Evolutionary conservation across 257 asterid species (phyloP), one percentile per base, ranked within the genome.

Genomic region (Plectranthus barbatus): DNA sequence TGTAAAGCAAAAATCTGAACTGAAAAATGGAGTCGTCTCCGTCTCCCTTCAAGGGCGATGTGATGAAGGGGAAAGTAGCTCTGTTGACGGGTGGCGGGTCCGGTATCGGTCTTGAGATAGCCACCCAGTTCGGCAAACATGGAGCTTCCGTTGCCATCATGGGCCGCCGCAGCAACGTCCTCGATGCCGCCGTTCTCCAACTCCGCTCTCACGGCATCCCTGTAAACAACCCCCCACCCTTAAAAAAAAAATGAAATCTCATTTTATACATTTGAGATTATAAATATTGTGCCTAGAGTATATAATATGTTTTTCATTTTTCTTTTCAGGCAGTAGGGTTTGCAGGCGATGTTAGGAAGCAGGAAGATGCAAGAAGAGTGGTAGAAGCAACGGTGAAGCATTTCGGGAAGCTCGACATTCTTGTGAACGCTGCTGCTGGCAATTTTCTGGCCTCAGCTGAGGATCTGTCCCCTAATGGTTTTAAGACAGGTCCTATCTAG

Each of bases 61-160:
- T 78, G 60, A 70, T 90, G 17, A 74, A 63, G 54, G 95, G 92
- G 64, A 77, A 85, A 71, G 97, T 90, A 47, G 94, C 95, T 36
- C 81, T 90, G 3, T 57, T 87, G 66, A 90, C 97, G 2, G 97
- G 97, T n/a, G 97, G 95, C 24, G 97, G 95, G 39, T 85, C 97
- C 4, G 97, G 97, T 1, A 87, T 90, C 63, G 95, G 97, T 3
- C 74, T 80, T 14, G 97, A 81, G 76, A 85, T 90, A 53, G 76
- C 95, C 11, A 70, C 83, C 55, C 88, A 90, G 29, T 85, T 90
- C 40, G 95, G 97, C 34, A 84, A 79, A 47, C 97, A 90, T 76
- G 97, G 97, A 56, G 95, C 95, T 51, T 78, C 95, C 74, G 54
- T 90, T 55, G 90, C 88, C 34, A 75, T 87, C 72, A 87, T 90